These are phyloP conservation scores for Rickenella mellea DNA, from an alignment of 768 basidiomycete species.

Conservation along the genomic window DNA sequence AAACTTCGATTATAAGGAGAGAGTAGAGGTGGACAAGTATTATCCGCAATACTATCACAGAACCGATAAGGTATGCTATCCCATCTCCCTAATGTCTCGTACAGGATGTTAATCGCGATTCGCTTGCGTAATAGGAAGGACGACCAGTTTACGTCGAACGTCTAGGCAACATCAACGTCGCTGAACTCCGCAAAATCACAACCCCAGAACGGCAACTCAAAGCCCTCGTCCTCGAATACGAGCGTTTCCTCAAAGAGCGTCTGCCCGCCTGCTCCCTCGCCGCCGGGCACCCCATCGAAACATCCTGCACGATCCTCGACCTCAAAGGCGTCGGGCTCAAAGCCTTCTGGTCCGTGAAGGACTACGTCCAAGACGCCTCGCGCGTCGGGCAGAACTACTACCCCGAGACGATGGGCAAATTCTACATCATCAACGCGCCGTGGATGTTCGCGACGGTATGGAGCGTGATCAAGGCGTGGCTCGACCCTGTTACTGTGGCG, in stretches of 20 bases:
- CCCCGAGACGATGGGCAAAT: slow-evolving; percentile 93
- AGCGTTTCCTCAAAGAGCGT: slow-evolving; percentile 73
- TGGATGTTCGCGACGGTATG: slow-evolving; percentile 88
- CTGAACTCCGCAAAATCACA: slow-evolving; percentile 71
- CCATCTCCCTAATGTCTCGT: background rate
- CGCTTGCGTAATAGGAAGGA: slow-evolving; percentile 53
- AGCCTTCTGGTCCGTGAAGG: slow-evolving; percentile 86
- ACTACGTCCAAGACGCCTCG: slow-evolving; percentile 73
- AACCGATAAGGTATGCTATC: slow-evolving; percentile 66
- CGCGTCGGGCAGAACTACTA: slow-evolving; percentile 85
- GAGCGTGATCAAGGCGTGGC: slow-evolving; percentile 83
- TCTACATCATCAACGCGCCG: slow-evolving; percentile 97
- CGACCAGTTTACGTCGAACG: slow-evolving; percentile 93
- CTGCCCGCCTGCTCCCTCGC: slow-evolving; percentile 68
- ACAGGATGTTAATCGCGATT: background rate
- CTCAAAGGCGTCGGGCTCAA: slow-evolving; percentile 52
- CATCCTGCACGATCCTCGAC: slow-evolving; percentile 95
- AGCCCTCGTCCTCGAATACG: slow-evolving; percentile 89
- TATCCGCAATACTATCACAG: slow-evolving; percentile 98
- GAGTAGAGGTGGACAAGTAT: slow-evolving; percentile 74
- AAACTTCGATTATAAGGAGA: slow-evolving; percentile 82
- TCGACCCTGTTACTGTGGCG: slow-evolving; percentile 89
- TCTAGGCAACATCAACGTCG: slow-evolving; percentile 83
- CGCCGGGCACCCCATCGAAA: slow-evolving; percentile 85
- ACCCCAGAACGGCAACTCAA: slow-evolving; percentile 82